A percentile compares a stretch with the other conserved stretches of the same genome.
Conservation (phyloP, 305 asterid genomes). For the Solanum hybrid region DNA sequence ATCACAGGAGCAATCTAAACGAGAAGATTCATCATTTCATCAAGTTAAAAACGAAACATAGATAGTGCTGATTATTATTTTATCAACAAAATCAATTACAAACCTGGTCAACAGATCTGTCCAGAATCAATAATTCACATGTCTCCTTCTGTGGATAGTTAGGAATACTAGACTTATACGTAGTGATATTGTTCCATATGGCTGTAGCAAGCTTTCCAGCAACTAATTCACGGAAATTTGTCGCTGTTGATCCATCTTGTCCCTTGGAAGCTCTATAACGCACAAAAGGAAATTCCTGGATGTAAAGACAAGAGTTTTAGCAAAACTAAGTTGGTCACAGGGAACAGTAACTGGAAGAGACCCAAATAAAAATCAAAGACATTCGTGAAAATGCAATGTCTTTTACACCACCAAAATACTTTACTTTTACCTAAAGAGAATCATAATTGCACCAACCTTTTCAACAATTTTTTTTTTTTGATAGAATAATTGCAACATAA, state of each 20-base stretch:
- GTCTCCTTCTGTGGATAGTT: conserved; percentile 82
- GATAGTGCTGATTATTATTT: background rate
- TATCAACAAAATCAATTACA: conserved; percentile 4
- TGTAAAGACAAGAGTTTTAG: conserved; percentile 12
- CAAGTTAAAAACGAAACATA: background rate
- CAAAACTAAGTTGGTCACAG: background rate
- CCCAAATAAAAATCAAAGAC: background rate
- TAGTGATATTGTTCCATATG: conserved; percentile 59
- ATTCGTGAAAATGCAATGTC: background rate
- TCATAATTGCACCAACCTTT: background rate
- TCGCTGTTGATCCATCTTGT: conserved; percentile 25
- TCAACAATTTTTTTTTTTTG: background rate
- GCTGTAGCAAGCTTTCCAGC: conserved; percentile 77
- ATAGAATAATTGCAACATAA: background rate
- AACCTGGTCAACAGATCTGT: conserved; percentile 94
- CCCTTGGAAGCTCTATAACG: conserved; percentile 64
- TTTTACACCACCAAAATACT: background rate
- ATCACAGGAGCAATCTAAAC: conserved; percentile 88
- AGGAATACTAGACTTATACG: conserved; percentile 61
- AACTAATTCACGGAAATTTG: conserved; percentile 49
- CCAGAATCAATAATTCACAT: conserved; percentile 88
- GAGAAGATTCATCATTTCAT: conserved; percentile 3
- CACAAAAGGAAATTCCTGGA: conserved; percentile 89
- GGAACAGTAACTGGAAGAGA: background rate
- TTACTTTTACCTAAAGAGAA: background rate